Base-by-base conservation (phyloP, 2,329 filamentous ascomycete genomes). In the Dactylella cylindrospora region DNA sequence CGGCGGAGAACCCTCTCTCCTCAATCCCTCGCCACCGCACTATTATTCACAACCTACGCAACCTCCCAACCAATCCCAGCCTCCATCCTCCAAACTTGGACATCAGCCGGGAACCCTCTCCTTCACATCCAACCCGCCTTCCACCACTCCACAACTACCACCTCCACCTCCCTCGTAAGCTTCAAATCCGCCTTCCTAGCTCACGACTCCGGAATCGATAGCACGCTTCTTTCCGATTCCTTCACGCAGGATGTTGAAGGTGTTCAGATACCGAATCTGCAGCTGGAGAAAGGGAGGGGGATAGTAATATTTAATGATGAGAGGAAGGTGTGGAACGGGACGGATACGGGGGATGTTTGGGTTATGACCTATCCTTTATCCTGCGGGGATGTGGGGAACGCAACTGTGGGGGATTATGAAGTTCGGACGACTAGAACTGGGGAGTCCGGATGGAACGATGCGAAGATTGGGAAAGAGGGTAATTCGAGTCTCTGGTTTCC, bases 101-200 rank as follows among this genome's bases (percentile, higher is more conserved):
- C 41, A 5, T 47, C 57, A 33, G 36, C 57, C 15, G 49, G 49
- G 12, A 62, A 41, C 31, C 57, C 57, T 7, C 44, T 62, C 20
- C 26, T 62, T 5, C 57, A 62, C 31, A 49, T 62, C 23, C 57
- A 62, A 44, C 57, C 49, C 2, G 38, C 57, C 5, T 45, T 62
- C 25, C 39, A 62, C 43, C 47, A 53, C 23, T 43, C 41, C 20
- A 53, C 36, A 9, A 33, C 40, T 13, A 19, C 54, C 12, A 17
- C 35, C 0, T 22, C 54, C 12, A 17, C 35, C 0, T 44, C 49
- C 10, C 29, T 49, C 10, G 5, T 54, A 41, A 43, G 20, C 36
- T 62, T 62, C 31, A 49, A 43, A 36, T 53, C 57, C n/a, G 26
- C 54, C 3, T 47, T 54, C n/a, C 43, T 62, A 4, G 57, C 49